These are phyloP conservation scores for Phytophthora tentaculata DNA, from an alignment of 352 stramenopile species.

Conservation along the genomic window DNA sequence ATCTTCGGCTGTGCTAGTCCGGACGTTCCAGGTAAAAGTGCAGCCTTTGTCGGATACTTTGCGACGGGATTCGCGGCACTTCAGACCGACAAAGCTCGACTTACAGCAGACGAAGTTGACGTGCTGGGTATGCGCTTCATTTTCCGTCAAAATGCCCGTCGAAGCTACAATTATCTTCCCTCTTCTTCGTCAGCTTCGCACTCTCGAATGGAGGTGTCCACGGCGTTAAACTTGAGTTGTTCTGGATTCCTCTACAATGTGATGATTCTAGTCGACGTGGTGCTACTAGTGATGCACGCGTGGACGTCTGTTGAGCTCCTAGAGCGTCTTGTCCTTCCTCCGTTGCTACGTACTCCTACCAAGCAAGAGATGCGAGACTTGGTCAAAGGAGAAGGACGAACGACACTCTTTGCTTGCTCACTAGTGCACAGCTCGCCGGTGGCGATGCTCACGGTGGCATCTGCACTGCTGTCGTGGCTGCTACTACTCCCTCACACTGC, in stretches of 20 bases:
- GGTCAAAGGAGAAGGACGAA: constrained; percentile 20
- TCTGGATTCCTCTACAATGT: constrained; percentile 59
- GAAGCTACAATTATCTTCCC: constrained; percentile 27
- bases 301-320: constrained; percentile 42
- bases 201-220: constrained; percentile 28
- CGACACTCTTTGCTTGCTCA: constrained; percentile 44
- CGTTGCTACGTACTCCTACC: constrained; percentile 18
- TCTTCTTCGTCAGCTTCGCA: background rate
- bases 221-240: constrained; percentile 52
- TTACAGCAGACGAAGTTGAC: constrained; percentile 49
- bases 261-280: constrained; percentile 43
- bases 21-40: constrained; percentile 28
- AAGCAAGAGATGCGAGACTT: constrained; percentile 33
- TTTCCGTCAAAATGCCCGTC: constrained; percentile 53
- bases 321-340: constrained; percentile 24
- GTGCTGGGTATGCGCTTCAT: constrained; percentile 49
- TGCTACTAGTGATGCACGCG: constrained; percentile 37
- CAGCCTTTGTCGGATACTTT: constrained; percentile 46
- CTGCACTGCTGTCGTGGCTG: constrained; percentile 58
- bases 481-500: constrained; percentile 60
- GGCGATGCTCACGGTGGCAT: constrained; percentile 35
- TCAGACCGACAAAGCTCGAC: constrained; percentile 47
- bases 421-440: constrained; percentile 51
- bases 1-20: constrained; percentile 55
- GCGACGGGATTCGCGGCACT: constrained; percentile 38